A percentile compares a stretch with the other conserved stretches of the same genome.
Evolutionary conservation across 2,329 filamentous ascomycete genomes (phyloP).

Genomic region (Metarhizium album): DNA sequence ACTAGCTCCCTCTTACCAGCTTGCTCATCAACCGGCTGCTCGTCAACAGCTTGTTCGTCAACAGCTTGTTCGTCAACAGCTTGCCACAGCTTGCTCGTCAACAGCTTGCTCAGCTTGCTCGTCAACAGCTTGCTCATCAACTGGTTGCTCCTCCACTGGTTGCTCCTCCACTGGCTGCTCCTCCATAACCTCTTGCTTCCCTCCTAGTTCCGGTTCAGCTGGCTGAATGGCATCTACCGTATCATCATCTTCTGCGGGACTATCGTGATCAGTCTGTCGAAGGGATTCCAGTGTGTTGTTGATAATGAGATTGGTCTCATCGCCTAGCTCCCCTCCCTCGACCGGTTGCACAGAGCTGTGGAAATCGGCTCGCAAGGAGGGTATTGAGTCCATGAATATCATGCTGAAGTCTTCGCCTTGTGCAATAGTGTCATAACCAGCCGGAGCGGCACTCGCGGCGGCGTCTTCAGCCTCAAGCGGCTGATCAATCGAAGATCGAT

Average conservation of each 20-base stretch:
- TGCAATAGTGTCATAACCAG: conserved; percentile 30
- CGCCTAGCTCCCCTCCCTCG: conserved; percentile 36
- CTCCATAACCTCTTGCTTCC: too few species aligned
- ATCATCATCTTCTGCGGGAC: background rate
- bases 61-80: conserved; percentile 5
- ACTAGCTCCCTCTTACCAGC: conserved; percentile 11
- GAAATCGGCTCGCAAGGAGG: conserved; percentile 35
- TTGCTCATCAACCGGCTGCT: too few species aligned
- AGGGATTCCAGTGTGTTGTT: conserved; percentile 43
- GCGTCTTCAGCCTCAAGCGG: conserved; percentile 5
- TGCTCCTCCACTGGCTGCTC: conserved; percentile 8
- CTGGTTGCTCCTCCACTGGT: conserved; percentile 8
- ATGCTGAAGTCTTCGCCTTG: conserved; percentile 48
- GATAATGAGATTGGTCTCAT: conserved; percentile 46
- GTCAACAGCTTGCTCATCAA: too few species aligned
- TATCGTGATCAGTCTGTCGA: conserved; percentile 20
- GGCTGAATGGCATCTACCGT: conserved; percentile 5
- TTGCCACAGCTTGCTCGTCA: too few species aligned
- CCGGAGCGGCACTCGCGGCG: conserved; percentile 12
- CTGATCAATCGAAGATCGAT: conserved; percentile 23
- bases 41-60: conserved; percentile 9
- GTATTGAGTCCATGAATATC: conserved; percentile 46
- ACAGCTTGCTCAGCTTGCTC: too few species aligned
- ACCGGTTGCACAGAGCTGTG: conserved; percentile 22
- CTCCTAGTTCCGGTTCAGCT: conserved; percentile 4